Evolutionary conservation across 495 filamentous ascomycete genomes (phyloP).

Genomic region (Arthonia radiata): DNA sequence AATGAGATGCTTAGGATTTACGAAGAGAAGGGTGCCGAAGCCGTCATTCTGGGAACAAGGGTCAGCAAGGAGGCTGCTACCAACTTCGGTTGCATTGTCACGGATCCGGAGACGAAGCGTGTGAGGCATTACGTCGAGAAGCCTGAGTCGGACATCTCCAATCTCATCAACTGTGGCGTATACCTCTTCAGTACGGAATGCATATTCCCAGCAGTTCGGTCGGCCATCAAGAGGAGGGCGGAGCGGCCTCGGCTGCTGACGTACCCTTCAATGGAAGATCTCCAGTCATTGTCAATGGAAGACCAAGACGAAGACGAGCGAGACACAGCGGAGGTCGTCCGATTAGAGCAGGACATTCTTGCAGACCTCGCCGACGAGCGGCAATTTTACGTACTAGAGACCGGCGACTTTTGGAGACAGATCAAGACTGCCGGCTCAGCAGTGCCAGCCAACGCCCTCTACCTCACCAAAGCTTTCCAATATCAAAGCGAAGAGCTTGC

Average conservation of each 20-base stretch:
- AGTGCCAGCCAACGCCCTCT: conserved; percentile 90
- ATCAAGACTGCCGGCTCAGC: conserved; percentile 98
- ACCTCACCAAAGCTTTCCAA: conserved; percentile 88
- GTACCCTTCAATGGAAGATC: conserved; percentile 85
- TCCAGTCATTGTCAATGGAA: conserved; percentile 54
- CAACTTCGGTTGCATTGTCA: conserved; percentile 97
- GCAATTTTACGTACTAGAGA: conserved; percentile 96
- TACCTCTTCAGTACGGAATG: conserved; percentile 90
- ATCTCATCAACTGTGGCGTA: conserved; percentile 97
- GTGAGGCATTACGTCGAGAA: conserved; percentile 99
- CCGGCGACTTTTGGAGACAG: conserved; percentile 98
- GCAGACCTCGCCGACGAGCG: conserved; percentile 91
- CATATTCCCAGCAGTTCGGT: conserved; percentile 90
- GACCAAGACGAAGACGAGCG: conserved; percentile 42
- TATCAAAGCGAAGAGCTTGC: conserved; percentile 59
- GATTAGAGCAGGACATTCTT: conserved; percentile 93
- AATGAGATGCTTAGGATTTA: conserved; percentile 85
- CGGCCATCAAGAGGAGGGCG: conserved; percentile 83
- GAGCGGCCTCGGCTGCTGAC: conserved; percentile 76
- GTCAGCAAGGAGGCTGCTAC: conserved; percentile 78
- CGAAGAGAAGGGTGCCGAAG: conserved; percentile 88
- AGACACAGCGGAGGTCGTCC: conserved; percentile 59
- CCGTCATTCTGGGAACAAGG: conserved; percentile 83
- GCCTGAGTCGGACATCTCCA: conserved; percentile 92
- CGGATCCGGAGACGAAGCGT: conserved; percentile 78